These are phyloP conservation scores for Entonaema liquescens DNA, from an alignment of 495 filamentous ascomycete species.

Conservation along the genomic window DNA sequence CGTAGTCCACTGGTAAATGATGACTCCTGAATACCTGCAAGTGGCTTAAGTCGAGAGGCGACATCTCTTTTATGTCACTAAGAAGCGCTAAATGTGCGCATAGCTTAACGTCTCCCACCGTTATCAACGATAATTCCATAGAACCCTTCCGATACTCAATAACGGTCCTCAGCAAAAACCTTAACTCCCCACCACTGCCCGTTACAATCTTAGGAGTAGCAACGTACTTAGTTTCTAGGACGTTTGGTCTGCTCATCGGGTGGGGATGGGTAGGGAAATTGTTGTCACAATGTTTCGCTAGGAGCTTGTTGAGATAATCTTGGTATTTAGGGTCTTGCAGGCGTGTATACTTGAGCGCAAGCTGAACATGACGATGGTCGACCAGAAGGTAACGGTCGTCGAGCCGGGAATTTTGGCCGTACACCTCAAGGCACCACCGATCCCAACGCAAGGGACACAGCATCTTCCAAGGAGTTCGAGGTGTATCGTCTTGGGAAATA, in stretches of 20 bases:
- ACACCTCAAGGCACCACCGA: not conserved
- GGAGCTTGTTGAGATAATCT: not conserved
- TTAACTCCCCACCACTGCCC: not conserved
- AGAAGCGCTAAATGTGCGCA: slow-evolving; percentile 15
- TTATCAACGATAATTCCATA: not conserved
- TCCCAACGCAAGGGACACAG: slow-evolving; percentile 1
- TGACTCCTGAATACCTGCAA: not conserved
- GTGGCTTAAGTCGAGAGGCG: not conserved
- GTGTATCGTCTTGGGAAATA: not conserved
- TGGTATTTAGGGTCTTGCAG: not conserved
- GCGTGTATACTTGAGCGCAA: slow-evolving; percentile 27
- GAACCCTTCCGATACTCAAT: not conserved
- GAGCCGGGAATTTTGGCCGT: not conserved
- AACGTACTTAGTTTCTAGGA: not conserved
- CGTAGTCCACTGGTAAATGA: not conserved
- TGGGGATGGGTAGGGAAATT: not conserved
- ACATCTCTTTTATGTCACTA: not conserved
- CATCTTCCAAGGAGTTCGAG: not conserved
- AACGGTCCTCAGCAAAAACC: slow-evolving; percentile 7
- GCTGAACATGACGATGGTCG: slow-evolving; percentile 22
- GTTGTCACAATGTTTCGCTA: not conserved
- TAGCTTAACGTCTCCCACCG: slow-evolving; percentile 14
- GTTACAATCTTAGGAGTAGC: slow-evolving; percentile 4
- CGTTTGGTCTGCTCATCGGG: not conserved
- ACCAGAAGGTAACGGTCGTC: not conserved